These are phyloP conservation scores for Pelargonium citronellum DNA, from an alignment of 441 rosid genomes.

Conservation along the genomic window DNA sequence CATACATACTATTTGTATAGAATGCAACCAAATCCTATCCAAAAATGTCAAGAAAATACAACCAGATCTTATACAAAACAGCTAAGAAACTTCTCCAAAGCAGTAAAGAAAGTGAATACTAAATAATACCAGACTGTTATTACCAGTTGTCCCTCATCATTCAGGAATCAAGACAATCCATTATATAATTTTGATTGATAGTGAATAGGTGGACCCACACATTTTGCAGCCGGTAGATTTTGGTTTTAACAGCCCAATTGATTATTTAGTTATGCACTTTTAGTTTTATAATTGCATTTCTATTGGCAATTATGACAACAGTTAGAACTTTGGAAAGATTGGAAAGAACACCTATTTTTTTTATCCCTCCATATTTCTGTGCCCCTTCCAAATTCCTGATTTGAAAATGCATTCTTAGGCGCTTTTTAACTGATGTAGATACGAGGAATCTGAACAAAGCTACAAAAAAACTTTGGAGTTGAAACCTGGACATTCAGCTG, in stretches of 20 bases:
- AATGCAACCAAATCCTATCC: too few relatives aligned
- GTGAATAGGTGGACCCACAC: background rate
- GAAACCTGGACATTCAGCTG: constrained; percentile 56
- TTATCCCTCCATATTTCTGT: constrained; percentile 3
- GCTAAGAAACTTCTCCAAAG: too few relatives aligned
- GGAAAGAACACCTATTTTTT: constrained; percentile 8
- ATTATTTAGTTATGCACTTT: background rate
- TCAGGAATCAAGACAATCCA: background rate
- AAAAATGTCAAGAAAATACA: too few relatives aligned
- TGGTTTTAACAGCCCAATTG: background rate
- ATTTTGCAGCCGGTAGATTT: background rate
- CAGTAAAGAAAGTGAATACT: too few relatives aligned
- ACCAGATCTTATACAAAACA: too few relatives aligned
- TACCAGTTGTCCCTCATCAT: too few relatives aligned
- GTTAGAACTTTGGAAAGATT: background rate
- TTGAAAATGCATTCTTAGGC: constrained; percentile 26
- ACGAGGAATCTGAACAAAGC: constrained; percentile 71
- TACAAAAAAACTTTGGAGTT: constrained; percentile 63
- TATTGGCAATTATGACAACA: background rate
- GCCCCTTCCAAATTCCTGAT: constrained; percentile 19
- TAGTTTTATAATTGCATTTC: background rate
- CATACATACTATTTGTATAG: too few relatives aligned
- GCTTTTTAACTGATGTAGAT: constrained; percentile 47
- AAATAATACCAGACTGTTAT: too few relatives aligned
- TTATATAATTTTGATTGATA: background rate